phyloP scores from a whole-genome alignment of 1,284 basidiomycete species.

The Cutaneotrichosporon sp. region DNA sequence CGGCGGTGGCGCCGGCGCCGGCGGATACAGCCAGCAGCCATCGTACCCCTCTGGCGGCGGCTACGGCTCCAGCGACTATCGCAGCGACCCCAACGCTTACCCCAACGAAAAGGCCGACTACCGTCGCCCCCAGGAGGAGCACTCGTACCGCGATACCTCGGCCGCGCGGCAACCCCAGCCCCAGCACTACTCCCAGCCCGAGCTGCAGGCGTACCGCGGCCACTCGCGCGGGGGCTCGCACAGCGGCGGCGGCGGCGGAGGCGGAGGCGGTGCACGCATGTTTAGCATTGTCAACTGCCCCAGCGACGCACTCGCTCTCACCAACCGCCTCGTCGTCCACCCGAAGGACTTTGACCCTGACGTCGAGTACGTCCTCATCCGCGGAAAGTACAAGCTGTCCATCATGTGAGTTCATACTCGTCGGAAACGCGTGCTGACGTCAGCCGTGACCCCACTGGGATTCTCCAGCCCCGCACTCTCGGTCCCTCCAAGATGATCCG shows the following conservation, averaged over 20 bases:
- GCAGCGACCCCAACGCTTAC: constrained; percentile 6
- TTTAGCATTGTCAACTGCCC: constrained; percentile 49
- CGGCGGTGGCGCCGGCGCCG: too few species aligned
- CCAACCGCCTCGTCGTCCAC: constrained; percentile 76
- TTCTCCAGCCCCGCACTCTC: constrained; percentile 59
- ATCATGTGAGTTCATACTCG: constrained; percentile 46
- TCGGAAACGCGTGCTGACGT: too few species aligned
- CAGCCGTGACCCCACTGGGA: constrained; percentile 64
- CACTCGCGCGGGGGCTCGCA: not conserved
- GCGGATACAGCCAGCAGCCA: constrained; percentile 1
- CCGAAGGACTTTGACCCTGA: constrained; percentile 62
- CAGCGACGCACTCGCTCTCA: constrained; percentile 59
- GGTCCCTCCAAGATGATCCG: constrained; percentile 55
- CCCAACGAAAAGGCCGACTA: constrained; percentile 19
- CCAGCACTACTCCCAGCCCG: too few species aligned
- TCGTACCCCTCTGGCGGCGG: too few species aligned
- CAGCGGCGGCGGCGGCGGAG: not conserved
- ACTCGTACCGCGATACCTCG: too few species aligned
- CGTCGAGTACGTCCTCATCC: constrained; percentile 68
- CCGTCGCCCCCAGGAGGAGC: not conserved
- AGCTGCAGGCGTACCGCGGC: not conserved
- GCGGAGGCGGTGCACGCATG: too few species aligned
- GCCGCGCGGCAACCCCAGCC: too few species aligned
- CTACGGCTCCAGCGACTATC: not conserved
- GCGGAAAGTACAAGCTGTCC: constrained; percentile 64